Evolutionary conservation across 305 asterid species (phyloP).

Genomic region (Solanum hybrid): DNA sequence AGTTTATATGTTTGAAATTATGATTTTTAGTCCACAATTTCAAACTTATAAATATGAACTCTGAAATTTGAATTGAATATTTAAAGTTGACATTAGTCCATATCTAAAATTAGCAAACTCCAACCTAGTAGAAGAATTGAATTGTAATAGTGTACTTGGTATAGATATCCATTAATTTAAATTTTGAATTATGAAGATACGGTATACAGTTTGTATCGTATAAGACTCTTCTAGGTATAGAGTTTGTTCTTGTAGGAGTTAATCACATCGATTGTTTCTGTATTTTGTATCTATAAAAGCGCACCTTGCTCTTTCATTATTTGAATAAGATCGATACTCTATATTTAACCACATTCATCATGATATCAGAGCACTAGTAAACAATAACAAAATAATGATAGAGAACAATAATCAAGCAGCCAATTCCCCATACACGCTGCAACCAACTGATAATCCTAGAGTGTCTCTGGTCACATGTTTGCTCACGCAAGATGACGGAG

Average conservation of each 20-base stretch:
- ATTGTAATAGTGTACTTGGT: too few species aligned
- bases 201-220: not conserved
- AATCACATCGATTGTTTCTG: not conserved
- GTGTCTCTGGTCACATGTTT: not conserved
- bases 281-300: not conserved
- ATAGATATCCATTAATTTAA: not conserved
- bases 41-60: not conserved
- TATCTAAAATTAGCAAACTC: not conserved
- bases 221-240: not conserved
- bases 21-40: not conserved
- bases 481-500: not conserved
- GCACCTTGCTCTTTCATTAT: not conserved
- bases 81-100: not conserved
- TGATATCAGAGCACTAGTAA: not conserved
- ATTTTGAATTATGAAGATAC: not conserved
- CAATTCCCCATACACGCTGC: not conserved
- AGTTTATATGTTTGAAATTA: not conserved
- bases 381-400: not conserved
- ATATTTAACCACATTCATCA: not conserved
- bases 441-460: not conserved
- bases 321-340: not conserved
- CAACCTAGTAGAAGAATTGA: not conserved
- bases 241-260: not conserved
- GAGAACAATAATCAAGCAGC: not conserved
- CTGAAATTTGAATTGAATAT: not conserved